These are phyloP conservation scores for Exophiala sp. DNA, from an alignment of 2,329 filamentous ascomycete species.

Conservation along the genomic window DNA sequence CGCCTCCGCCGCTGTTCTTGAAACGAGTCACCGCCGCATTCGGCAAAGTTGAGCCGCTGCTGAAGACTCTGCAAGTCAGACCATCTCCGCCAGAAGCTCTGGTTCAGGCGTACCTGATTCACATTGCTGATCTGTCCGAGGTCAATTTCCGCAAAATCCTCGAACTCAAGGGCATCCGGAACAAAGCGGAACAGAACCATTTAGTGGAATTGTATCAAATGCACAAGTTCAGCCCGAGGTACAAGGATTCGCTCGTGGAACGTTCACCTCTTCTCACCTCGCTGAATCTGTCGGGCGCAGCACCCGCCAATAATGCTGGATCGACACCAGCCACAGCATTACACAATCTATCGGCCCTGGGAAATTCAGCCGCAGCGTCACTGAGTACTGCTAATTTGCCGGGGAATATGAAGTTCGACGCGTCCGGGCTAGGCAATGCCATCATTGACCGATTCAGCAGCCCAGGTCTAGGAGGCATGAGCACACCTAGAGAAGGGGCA, in stretches of 20 bases:
- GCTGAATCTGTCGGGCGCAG: conserved; percentile 48
- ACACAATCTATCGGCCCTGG: conserved; percentile 42
- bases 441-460: conserved; percentile 62
- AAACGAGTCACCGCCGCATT: conserved; percentile 82
- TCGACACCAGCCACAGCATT: conserved; percentile 39
- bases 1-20: conserved; percentile 60
- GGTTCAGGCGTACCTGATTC: conserved; percentile 94
- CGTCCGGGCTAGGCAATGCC: conserved; percentile 75
- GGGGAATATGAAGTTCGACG: conserved; percentile 61
- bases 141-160: conserved; percentile 94
- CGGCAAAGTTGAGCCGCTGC: conserved; percentile 79
- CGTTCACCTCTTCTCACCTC: conserved; percentile 66
- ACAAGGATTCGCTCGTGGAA: conserved; percentile 61
- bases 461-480: conserved; percentile 73
- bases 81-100: conserved; percentile 86
- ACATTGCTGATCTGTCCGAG: conserved; percentile 89
- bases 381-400: conserved; percentile 44
- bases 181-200: conserved; percentile 70
- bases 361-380: conserved; percentile 39
- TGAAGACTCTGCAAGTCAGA: conserved; percentile 94
- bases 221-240: conserved; percentile 61
- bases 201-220: conserved; percentile 88
- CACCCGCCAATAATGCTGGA: conserved; percentile 23
- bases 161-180: conserved; percentile 83
- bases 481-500: conserved; percentile 49